Base-by-base conservation (phyloP, 75 land plant genomes). In the Cryptomeria japonica region DNA sequence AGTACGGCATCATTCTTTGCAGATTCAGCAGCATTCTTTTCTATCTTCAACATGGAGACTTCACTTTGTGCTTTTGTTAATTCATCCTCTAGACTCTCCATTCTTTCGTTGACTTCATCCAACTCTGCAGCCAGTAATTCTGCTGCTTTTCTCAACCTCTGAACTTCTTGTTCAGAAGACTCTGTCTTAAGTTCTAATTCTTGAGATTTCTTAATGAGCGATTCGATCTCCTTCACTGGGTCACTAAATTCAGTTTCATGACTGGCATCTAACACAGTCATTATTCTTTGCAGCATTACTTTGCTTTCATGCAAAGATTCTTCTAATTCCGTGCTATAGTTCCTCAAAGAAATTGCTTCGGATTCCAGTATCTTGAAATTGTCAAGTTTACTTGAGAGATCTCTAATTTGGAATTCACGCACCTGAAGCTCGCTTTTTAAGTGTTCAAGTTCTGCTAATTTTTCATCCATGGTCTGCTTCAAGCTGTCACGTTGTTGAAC, bases 401-500 rank as follows among this genome's bases (percentile, higher is more conserved):
- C 87, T 80, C 85, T 87, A 47, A 90, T 84, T 86, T 87, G 91
- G 72, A 89, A 80, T 85, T 95, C 88, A 87, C 85, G 73, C 61
- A 55, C 87, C 1, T 76, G 88, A 53, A 88, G 84, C 88, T 93
- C 95, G 47, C 70, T 87, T 86, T 88, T 91, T 31, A 96, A 61
- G 36, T 72, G 51, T 85, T 85, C 55, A 85, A 84, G 51, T 68
- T 88, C 83, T 84, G 86, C 22, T 53, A 34, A 4, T 37, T 84
- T 51, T 88, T 93, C 94, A 82, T 92, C 95, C 85, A 98, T 41
- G 19, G 88, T 86, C 85, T 95, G 94, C 80, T 96, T 98, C 91
- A 98, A 86, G 56, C 84, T 72, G 64, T 98, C 99, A 25, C 99
- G 94, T 87, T 97, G 97, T 42, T 98, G 99, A 85, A 93, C 96